These are phyloP conservation scores for Dendryphion nanum DNA, from an alignment of 2,329 filamentous ascomycete species.

Conservation along the genomic window DNA sequence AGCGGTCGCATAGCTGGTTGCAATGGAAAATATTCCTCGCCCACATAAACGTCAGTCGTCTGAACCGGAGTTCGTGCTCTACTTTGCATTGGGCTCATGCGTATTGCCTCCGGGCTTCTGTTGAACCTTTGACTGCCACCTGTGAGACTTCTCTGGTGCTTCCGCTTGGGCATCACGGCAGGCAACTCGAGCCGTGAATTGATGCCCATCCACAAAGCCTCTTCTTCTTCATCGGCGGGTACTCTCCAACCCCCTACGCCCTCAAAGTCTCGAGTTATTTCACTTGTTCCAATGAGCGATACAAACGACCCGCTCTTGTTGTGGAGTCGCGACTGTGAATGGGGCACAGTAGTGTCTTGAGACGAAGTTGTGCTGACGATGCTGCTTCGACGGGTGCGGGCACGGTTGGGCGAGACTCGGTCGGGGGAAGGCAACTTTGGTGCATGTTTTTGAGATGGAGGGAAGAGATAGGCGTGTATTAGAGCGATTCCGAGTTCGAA, in stretches of 20 bases:
- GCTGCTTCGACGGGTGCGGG: conserved; percentile 24
- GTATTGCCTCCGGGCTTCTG: conserved; percentile 32
- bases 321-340: conserved; percentile 14
- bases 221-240: conserved; percentile 39
- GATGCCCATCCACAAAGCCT: conserved; percentile 45
- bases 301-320: conserved; percentile 35
- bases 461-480: conserved; percentile 36
- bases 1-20: conserved; percentile 17
- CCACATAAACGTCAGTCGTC: conserved; percentile 8
- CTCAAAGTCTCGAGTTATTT: conserved; percentile 42
- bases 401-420: conserved; percentile 20
- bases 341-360: conserved; percentile 16
- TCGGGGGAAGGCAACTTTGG: conserved; percentile 14
- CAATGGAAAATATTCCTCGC: conserved; percentile 27
- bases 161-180: conserved; percentile 21
- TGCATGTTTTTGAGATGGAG: conserved; percentile 15
- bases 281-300: conserved; percentile 31
- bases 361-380: conserved; percentile 20
- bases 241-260: conserved; percentile 44
- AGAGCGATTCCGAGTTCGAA: conserved; percentile 42
- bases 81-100: conserved; percentile 40
- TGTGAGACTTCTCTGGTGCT: conserved; percentile 33
- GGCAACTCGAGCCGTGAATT: conserved; percentile 44
- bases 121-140: conserved; percentile 29
- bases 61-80: conserved; percentile 33